phyloP scores from a whole-genome alignment of 2,329 filamentous ascomycete species.

The Colletotrichum sp. region DNA sequence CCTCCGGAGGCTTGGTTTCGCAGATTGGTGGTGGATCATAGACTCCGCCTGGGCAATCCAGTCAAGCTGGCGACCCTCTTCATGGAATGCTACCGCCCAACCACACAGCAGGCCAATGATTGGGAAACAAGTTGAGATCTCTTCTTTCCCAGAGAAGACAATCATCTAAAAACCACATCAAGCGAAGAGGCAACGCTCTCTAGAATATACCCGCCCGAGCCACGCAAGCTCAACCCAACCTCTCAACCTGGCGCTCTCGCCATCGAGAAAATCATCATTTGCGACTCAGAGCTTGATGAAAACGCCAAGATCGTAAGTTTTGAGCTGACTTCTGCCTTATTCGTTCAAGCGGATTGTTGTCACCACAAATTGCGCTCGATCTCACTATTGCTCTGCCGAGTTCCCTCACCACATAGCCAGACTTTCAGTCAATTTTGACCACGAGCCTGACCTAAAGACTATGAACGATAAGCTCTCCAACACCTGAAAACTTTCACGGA shows the following conservation, averaged over 20 bases:
- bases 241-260: not conserved
- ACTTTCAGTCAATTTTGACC: not conserved
- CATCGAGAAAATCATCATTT: not conserved
- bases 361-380: not conserved
- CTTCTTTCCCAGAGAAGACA: not conserved
- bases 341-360: not conserved
- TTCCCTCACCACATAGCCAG: not conserved
- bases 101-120: not conserved
- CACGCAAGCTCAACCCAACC: not conserved
- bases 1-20: not conserved
- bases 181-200: not conserved
- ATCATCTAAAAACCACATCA: not conserved
- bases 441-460: not conserved
- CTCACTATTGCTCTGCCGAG: not conserved
- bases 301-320: not conserved
- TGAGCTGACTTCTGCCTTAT: not conserved
- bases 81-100: not conserved
- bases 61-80: not conserved
- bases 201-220: not conserved
- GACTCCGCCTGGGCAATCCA: not conserved
- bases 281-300: not conserved
- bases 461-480: no score
- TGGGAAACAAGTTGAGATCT: not conserved
- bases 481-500: no score
- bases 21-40: not conserved